Evolutionary conservation across 192 early-diverging fungal species (phyloP).

Genomic region (Mortierella alpina): DNA sequence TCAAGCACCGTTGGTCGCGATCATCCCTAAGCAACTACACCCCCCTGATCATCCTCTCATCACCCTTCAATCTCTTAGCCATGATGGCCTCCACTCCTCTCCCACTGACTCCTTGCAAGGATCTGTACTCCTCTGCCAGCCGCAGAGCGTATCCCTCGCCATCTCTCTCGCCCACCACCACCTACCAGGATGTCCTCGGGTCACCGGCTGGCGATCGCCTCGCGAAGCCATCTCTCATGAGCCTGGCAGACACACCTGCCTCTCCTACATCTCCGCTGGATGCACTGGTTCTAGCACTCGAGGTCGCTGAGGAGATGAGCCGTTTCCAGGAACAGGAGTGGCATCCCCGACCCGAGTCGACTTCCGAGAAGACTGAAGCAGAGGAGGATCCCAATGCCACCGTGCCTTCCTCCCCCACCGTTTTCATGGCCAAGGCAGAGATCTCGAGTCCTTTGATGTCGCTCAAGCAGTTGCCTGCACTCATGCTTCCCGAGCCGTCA

Average conservation of each 20-base stretch:
- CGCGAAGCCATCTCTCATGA: slow-evolving; percentile 17
- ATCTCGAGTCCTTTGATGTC: slow-evolving; percentile 5
- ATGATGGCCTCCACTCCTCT: not conserved
- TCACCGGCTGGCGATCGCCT: not conserved
- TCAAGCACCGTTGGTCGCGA: not conserved
- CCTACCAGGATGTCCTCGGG: slow-evolving; percentile 13
- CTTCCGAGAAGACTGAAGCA: slow-evolving; percentile 3
- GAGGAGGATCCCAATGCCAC: slow-evolving; percentile 49
- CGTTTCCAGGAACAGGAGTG: not conserved
- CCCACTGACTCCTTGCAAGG: slow-evolving; percentile 8
- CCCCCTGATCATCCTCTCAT: not conserved
- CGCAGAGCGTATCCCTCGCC: slow-evolving; percentile 38
- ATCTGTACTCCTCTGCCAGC: slow-evolving; percentile 2
- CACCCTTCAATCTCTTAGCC: not conserved
- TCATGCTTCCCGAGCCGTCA: slow-evolving; percentile 28
- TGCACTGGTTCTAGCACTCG: slow-evolving; percentile 52
- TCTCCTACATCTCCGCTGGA: slow-evolving; percentile 51
- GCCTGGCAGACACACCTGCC: slow-evolving; percentile 13
- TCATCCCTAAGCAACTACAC: not conserved
- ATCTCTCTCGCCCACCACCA: slow-evolving; percentile 36
- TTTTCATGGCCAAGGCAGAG: slow-evolving; percentile 30
- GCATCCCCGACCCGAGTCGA: not conserved
- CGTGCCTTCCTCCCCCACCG: slow-evolving; percentile 40
- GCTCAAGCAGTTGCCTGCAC: slow-evolving; percentile 34
- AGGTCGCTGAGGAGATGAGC: slow-evolving; percentile 42